phyloP scores from a whole-genome alignment of 352 stramenopile species.

The Phytophthora crassamura region DNA sequence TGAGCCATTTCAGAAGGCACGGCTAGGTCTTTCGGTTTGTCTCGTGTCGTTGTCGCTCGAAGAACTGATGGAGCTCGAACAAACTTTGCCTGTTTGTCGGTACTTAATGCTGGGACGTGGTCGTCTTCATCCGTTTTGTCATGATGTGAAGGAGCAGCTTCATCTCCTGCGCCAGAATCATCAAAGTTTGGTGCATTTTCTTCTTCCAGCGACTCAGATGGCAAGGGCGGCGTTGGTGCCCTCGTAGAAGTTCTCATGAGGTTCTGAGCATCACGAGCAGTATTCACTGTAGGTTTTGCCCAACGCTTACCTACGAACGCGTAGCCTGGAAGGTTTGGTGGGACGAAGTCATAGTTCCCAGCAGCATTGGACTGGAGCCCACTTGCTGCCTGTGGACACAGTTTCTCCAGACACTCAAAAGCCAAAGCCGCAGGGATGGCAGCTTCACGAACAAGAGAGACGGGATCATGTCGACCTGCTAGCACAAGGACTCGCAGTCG shows the following conservation, averaged over 20 bases:
- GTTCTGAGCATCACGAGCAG: background rate
- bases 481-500: conserved; percentile 50
- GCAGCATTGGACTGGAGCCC: background rate
- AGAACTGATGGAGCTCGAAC: background rate
- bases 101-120: background rate
- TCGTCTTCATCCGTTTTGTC: conserved; percentile 6
- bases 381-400: conserved; percentile 25
- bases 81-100: background rate
- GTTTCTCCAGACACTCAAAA: conserved; percentile 51
- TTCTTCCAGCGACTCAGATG: conserved; percentile 5
- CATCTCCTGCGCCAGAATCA: conserved; percentile 12
- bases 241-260: background rate
- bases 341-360: conserved; percentile 28
- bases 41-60: background rate
- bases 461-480: conserved; percentile 55
- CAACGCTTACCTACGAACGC: conserved; percentile 13
- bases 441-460: conserved; percentile 62
- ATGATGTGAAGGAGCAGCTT: conserved; percentile 22
- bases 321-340: conserved; percentile 22
- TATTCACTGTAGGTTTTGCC: conserved; percentile 11
- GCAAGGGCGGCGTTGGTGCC: background rate
- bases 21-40: background rate
- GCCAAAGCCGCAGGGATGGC: conserved; percentile 43
- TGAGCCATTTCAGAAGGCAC: conserved; percentile 5
- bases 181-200: conserved; percentile 11